Conservation (phyloP, 768 basidiomycete genomes). For the Tremella fuciformis region DNA sequence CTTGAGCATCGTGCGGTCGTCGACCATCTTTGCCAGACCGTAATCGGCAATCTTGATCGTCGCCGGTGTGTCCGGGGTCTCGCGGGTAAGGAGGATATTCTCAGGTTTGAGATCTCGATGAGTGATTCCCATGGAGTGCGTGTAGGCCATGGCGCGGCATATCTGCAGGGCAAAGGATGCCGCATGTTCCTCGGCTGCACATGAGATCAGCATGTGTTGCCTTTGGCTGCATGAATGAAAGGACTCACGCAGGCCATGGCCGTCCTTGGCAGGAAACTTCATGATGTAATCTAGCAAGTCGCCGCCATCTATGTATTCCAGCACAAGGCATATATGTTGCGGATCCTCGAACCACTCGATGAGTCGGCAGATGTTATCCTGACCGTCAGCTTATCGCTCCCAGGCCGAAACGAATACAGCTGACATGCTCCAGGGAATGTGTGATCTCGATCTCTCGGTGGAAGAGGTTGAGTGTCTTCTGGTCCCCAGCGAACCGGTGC, state of each 20-base stretch:
- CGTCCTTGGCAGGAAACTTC: slow-evolving; percentile 33
- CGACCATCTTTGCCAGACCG: slow-evolving; percentile 77
- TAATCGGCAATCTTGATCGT: slow-evolving; percentile 90
- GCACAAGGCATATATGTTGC: slow-evolving; percentile 59
- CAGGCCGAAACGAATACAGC: slow-evolving; percentile 11
- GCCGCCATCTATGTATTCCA: slow-evolving; percentile 82
- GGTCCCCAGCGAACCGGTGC: slow-evolving; percentile 40
- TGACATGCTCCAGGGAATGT: slow-evolving; percentile 65
- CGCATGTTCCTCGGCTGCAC: slow-evolving; percentile 54
- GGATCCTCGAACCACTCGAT: slow-evolving; percentile 72
- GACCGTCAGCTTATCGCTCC: slow-evolving; percentile 4
- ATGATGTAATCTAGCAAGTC: slow-evolving; percentile 77
- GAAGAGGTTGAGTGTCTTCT: slow-evolving; percentile 54
- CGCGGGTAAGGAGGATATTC: slow-evolving; percentile 79
- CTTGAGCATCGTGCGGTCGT: slow-evolving; percentile 54
- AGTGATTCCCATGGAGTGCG: slow-evolving; percentile 61
- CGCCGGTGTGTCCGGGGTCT: slow-evolving; percentile 58
- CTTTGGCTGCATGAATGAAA: no score
- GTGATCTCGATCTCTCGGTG: slow-evolving; percentile 76
- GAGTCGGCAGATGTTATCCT: slow-evolving; percentile 73
- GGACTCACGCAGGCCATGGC: slow-evolving; percentile 61
- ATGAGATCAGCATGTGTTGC: slow-evolving; percentile 41
- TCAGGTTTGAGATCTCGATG: slow-evolving; percentile 93
- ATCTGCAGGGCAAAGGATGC: slow-evolving; percentile 76
- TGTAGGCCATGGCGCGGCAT: slow-evolving; percentile 61